Evolutionary conservation across 805 yeast species (phyloP).

Genomic region (Komagataella phaffii): DNA sequence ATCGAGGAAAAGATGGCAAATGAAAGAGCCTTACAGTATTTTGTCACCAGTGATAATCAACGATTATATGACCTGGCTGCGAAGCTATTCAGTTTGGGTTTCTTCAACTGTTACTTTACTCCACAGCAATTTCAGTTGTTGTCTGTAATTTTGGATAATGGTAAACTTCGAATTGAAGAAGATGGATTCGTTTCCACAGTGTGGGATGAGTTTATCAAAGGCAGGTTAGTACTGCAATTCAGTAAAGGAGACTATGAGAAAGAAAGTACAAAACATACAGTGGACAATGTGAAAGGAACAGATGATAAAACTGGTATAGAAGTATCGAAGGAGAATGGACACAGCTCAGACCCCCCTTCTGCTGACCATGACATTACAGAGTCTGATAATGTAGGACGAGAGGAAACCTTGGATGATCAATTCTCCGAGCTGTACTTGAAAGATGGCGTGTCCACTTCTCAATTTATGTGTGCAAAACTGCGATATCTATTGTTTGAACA

Average conservation of each 20-base stretch:
- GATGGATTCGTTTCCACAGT: constrained; percentile 6
- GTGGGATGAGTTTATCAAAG: constrained; percentile 36
- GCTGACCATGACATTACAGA: neutral
- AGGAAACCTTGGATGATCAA: constrained; percentile 13
- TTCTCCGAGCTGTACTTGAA: constrained; percentile 27
- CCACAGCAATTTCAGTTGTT: constrained; percentile 42
- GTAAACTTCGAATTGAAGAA: constrained; percentile 7
- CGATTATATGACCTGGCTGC: constrained; percentile 20
- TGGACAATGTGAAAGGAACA: neutral
- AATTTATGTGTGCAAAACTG: constrained; percentile 48
- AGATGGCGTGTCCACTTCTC: constrained; percentile 31
- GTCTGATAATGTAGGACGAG: constrained; percentile 6
- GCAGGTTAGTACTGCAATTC: constrained; percentile 18
- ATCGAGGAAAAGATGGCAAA: neutral
- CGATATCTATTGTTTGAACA: constrained; percentile 64
- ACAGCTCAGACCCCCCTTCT: neutral
- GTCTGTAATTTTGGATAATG: constrained; percentile 26
- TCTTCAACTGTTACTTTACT: constrained; percentile 35
- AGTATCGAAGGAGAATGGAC: neutral
- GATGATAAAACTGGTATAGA: neutral
- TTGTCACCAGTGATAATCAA: constrained; percentile 11
- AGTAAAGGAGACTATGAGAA: constrained; percentile 11
- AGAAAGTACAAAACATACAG: neutral
- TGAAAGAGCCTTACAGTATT: constrained; percentile 2
- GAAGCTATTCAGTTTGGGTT: constrained; percentile 20